Evolutionary conservation across 2,329 filamentous ascomycete species (phyloP).

Genomic region (Fusarium floridanum): DNA sequence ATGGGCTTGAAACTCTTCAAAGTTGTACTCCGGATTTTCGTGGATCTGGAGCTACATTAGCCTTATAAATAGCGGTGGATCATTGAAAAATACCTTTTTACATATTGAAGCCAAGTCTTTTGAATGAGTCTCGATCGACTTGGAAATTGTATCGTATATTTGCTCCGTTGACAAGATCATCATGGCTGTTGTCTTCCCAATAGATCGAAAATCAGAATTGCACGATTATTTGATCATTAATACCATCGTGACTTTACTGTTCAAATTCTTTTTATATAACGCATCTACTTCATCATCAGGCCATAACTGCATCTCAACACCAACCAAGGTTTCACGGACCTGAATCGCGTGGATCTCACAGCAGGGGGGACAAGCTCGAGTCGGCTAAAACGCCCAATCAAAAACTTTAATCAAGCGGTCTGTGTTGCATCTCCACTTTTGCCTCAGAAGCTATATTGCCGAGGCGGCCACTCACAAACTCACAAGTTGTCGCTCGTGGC

Average conservation of each 20-base stretch:
- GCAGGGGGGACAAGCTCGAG: neutral
- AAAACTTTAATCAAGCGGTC: neutral
- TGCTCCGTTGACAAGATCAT: neutral
- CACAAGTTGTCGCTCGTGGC: neutral
- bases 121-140: constrained; percentile 26
- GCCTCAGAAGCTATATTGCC: neutral
- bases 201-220: neutral
- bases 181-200: neutral
- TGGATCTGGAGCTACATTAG: constrained; percentile 47
- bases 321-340: neutral
- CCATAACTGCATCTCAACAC: neutral
- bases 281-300: neutral
- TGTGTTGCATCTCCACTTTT: neutral
- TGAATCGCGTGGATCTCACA: constrained; percentile 1
- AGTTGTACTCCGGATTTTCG: constrained; percentile 58
- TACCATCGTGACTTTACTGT: neutral
- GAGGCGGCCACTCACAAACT: neutral
- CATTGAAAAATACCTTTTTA: constrained; percentile 14
- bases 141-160: constrained; percentile 27
- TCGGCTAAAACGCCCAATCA: neutral
- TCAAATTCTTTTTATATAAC: neutral
- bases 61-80: accelerated
- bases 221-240: neutral
- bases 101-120: constrained; percentile 29
- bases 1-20: constrained; percentile 58